Evolutionary conservation across 768 basidiomycete genomes (phyloP), one percentile per base, ranked within the genome.

Genomic region (Rhodotorula graminis): DNA sequence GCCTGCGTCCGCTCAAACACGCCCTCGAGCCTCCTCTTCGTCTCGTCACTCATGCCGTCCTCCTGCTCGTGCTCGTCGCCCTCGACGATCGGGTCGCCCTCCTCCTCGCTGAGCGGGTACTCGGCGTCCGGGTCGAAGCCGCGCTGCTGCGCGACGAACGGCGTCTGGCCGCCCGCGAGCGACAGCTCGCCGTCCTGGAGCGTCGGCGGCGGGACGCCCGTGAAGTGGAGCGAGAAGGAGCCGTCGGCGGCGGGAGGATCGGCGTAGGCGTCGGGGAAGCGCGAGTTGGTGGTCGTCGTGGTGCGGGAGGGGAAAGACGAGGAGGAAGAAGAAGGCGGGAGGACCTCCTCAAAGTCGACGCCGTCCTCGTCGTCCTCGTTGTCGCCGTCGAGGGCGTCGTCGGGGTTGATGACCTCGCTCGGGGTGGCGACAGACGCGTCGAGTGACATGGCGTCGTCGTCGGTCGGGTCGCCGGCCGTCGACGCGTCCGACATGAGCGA

Each of bases 121-220:
- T 68, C 73, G 27, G 49, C 59, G 31, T 68, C 66, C 2, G 73
- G 69, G 49, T 71, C 69, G 63, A 71, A 74, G 2, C 73, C 69
- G 37, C 49, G 42, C 40, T n/a, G 31, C 47, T 64, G 69, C 5
- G 44, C 67, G 18, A 65, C 59, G 23, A 68, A 61, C 27, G 67
- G 67, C 3, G 71, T 68, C 58, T 16, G 16, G 4, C 65, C 72
- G 21, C 42, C 14, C 56, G 47, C 8, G 29, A 63, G 59, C 7
- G 68, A 62, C 31, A 63, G 29, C 47, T 70, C 69, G 31, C 60
- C 67, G 42, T 69, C 64, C 4, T 61, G 60, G n/a, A 64, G 21
- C 0, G 73, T 56, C n/a, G 63, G 66, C 16, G 73, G 73, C 19
- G 70, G 70, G 2, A 61, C 52, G 2, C 57, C 66, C 15, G 52